Evolutionary conservation across 768 basidiomycete species (phyloP), one percentile per base, ranked within the genome.

Genomic region (Lactarius pseudohatsudake): DNA sequence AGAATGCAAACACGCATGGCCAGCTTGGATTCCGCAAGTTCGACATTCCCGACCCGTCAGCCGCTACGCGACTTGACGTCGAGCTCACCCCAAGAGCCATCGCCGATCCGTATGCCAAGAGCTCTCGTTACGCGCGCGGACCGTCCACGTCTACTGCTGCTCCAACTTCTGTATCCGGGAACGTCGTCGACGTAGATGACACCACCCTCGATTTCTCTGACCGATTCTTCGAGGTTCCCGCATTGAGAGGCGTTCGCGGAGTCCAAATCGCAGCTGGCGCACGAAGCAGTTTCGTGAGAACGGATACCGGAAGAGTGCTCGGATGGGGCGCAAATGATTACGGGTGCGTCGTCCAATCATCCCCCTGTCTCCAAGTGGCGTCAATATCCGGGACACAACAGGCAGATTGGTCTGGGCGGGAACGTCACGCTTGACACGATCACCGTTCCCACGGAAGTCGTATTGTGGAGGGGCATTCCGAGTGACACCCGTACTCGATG

Each of bases 291-390:
- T 93, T 92, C 72, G 88, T 82, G 11, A 80, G 86, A 30, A 93
- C 92, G 0, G 71, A 77, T 7, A 76, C 79, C 2, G 95, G 94
- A 2, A 80, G 86, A 62, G 90, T 96, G 11, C 82, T 98, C 22
- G 92, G 87, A 0, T 96, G 91, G 86, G 95, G 95, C 55, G 92
- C 92, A 1, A 96, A 97, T 74, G 88, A 91, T 69, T 89, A 83
- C 71, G 94, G 94, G 90, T 90, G 70, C 60, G 82, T 67, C 9
- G 26, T 30, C 16, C 4, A 16, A 10, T 6, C 11, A 40, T 54
- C 16, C 56, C 54, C 62, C 60, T 62, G 47, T 50, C 11, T 50
- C 11, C 13, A 22, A 50, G 47, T 50, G 22, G 22, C 13, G 47
- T 50, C 47, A 26, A 34, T 34, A 43, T 30, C 20, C 34, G 40